These are phyloP conservation scores for Xerocomus brunneocitrinus DNA, from an alignment of 768 basidiomycete species.

Conservation along the genomic window DNA sequence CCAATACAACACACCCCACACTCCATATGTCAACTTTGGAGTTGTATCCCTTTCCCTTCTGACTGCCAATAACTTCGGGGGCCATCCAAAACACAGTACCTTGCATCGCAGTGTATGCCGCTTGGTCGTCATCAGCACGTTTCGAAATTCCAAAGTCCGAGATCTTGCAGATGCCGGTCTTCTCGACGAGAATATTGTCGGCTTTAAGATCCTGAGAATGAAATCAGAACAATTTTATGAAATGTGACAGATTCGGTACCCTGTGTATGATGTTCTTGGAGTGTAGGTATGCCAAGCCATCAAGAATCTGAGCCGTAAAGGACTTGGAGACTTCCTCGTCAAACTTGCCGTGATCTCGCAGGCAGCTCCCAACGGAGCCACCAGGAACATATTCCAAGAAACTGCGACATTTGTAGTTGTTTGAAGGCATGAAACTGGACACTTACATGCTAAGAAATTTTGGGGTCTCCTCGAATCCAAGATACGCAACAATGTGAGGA, in stretches of 20 bases:
- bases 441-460: conserved; percentile 89
- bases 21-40: conserved; percentile 99
- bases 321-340: conserved; percentile 88
- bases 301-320: conserved; percentile 88
- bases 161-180: conserved; percentile 90
- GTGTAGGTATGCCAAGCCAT: conserved; percentile 91
- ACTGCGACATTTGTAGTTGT: conserved; percentile 39
- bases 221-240: conserved; percentile 6
- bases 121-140: conserved; percentile 80
- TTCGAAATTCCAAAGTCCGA: conserved; percentile 99
- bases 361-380: conserved; percentile 86
- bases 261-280: conserved; percentile 88
- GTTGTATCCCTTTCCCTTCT: conserved; percentile 82
- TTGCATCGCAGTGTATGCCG: conserved; percentile 89
- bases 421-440: background rate
- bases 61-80: conserved; percentile 85
- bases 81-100: conserved; percentile 99
- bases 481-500: conserved; percentile 94
- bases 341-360: conserved; percentile 90
- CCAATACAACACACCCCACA: conserved; percentile 95
- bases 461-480: conserved; percentile 90
- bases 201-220: conserved; percentile 82
- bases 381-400: conserved; percentile 99
- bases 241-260: conserved; percentile 36
- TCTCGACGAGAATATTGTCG: conserved; percentile 96